Percentiles rank a stretch among this genome's conserved stretches.
These are phyloP conservation scores for Tuber borchii DNA, from an alignment of 495 filamentous ascomycete species.

Conservation along the genomic window DNA sequence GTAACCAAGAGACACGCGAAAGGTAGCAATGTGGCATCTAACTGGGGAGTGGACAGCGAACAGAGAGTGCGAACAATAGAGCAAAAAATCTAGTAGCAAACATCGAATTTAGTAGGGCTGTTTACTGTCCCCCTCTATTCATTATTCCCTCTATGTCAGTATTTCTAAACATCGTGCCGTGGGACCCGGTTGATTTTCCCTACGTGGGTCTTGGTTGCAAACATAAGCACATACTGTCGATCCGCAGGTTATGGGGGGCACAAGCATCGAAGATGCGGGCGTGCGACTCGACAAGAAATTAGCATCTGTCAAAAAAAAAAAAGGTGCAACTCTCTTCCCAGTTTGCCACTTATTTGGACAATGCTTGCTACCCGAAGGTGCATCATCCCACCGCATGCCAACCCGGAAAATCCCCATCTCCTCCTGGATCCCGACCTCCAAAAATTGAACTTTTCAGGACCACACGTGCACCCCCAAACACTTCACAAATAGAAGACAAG, in stretches of 20 bases:
- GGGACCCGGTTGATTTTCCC: slow-evolving; percentile 1
- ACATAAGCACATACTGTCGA: neutral
- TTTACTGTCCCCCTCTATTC: too few species aligned
- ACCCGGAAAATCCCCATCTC: neutral
- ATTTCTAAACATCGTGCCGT: neutral
- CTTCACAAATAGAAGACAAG: neutral
- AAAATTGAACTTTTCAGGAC: neutral
- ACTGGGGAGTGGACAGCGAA: too few species aligned
- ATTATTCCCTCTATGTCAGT: neutral
- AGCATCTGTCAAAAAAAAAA: neutral
- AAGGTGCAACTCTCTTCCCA: neutral
- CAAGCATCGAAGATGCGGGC: neutral
- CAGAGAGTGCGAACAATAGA: too few species aligned
- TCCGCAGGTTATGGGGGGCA: neutral
- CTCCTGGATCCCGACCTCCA: neutral
- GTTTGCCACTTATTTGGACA: neutral
- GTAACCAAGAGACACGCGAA: neutral
- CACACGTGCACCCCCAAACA: neutral
- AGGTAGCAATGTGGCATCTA: neutral
- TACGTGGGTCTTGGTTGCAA: neutral
- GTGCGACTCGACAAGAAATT: neutral
- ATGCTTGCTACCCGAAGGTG: neutral
- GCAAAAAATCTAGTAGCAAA: too few species aligned
- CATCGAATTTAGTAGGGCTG: too few species aligned
- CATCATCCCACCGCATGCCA: neutral